Evolutionary conservation across 345 rosid species (phyloP).

Genomic region (Salix purpurea): DNA sequence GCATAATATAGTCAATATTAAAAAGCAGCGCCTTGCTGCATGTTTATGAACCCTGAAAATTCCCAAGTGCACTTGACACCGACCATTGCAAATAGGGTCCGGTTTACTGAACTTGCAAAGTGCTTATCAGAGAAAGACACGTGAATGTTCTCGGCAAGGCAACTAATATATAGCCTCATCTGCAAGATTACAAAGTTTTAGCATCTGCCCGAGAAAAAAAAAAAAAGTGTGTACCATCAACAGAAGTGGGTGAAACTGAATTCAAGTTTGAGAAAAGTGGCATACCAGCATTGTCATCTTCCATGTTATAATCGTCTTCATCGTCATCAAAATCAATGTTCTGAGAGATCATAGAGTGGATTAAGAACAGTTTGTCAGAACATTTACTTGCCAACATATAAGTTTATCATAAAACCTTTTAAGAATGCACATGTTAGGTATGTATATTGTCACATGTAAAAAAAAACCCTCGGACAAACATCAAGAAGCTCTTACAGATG

Average conservation of each 20-base stretch:
- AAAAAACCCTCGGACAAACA: background rate
- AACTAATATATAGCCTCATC: conserved; percentile 32
- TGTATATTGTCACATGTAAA: background rate
- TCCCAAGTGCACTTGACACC: background rate
- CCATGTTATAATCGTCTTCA: conserved; percentile 47
- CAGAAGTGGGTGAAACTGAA: background rate
- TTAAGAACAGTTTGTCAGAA: background rate
- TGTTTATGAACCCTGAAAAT: background rate
- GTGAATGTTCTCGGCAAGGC: background rate
- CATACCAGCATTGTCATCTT: conserved; percentile 39
- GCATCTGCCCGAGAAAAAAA: too few species aligned
- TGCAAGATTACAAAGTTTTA: conserved; percentile 14
- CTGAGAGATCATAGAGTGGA: conserved; percentile 16
- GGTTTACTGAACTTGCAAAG: background rate
- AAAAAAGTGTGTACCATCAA: background rate
- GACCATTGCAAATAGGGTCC: background rate
- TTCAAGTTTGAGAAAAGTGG: background rate
- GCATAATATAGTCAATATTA: too few species aligned
- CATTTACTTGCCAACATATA: background rate
- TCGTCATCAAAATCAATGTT: conserved; percentile 48
- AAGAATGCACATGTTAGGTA: background rate
- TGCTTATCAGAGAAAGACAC: background rate
- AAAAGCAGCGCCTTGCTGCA: too few species aligned
- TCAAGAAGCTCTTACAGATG: background rate
- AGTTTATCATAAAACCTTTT: background rate